Evolutionary conservation across 441 rosid genomes (phyloP).

Genomic region (Bocquillonia castaneifolia): DNA sequence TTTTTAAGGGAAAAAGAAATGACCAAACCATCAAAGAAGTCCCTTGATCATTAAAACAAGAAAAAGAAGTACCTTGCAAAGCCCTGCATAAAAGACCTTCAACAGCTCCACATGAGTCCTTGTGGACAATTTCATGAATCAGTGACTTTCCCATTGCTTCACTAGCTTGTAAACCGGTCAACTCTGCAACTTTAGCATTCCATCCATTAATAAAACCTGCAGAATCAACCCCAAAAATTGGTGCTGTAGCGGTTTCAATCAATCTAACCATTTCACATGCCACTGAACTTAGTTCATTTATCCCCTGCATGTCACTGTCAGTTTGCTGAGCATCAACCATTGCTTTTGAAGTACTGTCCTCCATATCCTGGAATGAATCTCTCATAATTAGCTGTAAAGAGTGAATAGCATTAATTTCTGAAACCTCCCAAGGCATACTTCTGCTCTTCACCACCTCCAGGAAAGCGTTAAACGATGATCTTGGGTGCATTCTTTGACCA

Average conservation of each 20-base stretch:
- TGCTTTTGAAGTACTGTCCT: constrained; percentile 37
- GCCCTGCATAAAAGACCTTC: constrained; percentile 53
- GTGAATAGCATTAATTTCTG: constrained; percentile 72
- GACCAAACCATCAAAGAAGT: neutral
- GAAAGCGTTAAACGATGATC: constrained; percentile 73
- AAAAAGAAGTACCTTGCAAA: constrained; percentile 50
- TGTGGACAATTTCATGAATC: constrained; percentile 50
- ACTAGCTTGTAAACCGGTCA: constrained; percentile 54
- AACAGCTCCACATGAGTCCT: constrained; percentile 40
- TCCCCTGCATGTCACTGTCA: constrained; percentile 27
- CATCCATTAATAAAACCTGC: constrained; percentile 71
- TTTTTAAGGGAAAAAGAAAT: neutral
- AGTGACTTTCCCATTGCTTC: constrained; percentile 74
- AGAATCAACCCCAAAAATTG: constrained; percentile 75
- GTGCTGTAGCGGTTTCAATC: constrained; percentile 79
- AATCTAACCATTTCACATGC: constrained; percentile 80
- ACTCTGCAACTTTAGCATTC: constrained; percentile 66
- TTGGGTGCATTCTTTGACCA: constrained; percentile 62
- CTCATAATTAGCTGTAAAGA: constrained; percentile 72
- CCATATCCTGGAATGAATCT: constrained; percentile 45
- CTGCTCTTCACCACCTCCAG: constrained; percentile 69
- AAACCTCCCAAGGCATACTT: constrained; percentile 76
- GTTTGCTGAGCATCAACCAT: constrained; percentile 24
- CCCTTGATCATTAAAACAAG: neutral
- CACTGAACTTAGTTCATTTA: constrained; percentile 54